These are phyloP conservation scores for Fonsecaea nubica DNA, from an alignment of 2,329 filamentous ascomycete genomes.

Conservation along the genomic window DNA sequence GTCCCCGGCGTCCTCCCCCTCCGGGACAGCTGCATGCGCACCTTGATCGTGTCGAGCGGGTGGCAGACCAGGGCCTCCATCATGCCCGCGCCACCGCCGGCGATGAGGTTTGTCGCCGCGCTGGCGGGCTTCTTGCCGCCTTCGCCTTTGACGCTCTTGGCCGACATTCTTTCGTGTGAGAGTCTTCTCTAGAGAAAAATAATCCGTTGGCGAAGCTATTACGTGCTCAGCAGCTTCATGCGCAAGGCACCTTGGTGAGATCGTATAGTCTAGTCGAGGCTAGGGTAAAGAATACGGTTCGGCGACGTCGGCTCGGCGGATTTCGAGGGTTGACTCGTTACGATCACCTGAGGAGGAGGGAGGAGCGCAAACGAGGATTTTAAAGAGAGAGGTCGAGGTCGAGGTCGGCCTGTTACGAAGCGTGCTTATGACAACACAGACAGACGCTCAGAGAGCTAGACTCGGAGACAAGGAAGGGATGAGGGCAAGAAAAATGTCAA, in stretches of 20 bases:
- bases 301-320: not conserved
- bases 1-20: constrained; percentile 80
- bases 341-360: not conserved
- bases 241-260: not conserved
- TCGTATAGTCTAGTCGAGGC: too few species aligned
- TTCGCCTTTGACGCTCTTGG: constrained; percentile 63
- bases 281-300: not conserved
- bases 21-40: constrained; percentile 96
- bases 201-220: not conserved
- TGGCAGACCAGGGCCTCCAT: constrained; percentile 98
- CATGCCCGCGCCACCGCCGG: constrained; percentile 96
- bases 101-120: constrained; percentile 91
- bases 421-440: constrained; percentile 11
- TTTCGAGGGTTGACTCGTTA: not conserved
- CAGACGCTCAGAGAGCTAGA: not conserved
- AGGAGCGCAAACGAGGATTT: not conserved
- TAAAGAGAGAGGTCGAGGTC: not conserved
- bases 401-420: not conserved
- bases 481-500: not conserved
- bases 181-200: not conserved
- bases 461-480: constrained; percentile 31
- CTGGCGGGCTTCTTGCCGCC: constrained; percentile 79
- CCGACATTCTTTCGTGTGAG: constrained; percentile 58
- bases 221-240: not conserved
- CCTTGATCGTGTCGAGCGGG: constrained; percentile 96